Evolutionary conservation across 2,329 filamentous ascomycete genomes (phyloP), one percentile per base, ranked within the genome.

Genomic region (Calonectria pseudoturangicola): DNA sequence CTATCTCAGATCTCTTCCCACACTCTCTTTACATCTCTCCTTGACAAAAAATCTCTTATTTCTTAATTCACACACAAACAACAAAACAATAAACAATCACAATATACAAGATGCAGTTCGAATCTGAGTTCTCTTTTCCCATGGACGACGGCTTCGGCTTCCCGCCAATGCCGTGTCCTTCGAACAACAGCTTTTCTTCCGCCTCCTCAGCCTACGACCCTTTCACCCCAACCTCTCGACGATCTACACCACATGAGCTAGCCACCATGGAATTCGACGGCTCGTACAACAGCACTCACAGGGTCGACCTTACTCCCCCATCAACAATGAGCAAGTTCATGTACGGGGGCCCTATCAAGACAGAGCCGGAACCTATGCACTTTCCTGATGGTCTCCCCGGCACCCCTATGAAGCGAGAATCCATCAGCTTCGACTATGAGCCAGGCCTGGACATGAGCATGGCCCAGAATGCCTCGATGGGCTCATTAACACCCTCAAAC

Each of bases 151-250:
- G 79, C 82, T 85, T 84, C 78, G 83, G 78, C 76, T 76, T 84
- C 65, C 83, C 84, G 74, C 66, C 81, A 73, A 80, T 85, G 77
- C 79, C 83, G 45, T 84, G 82, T 70, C 80, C 83, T 18, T 83
- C 83, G 27, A 78, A 79, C 41, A 80, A 78, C 45, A 86, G 84
- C 80, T 86, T 85, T 75, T 86, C 85, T 8, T 84, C 84, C 10
- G 81, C 82, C 36, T 85, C 84, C 33, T 85, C 84, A 39, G 76
- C 79, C 65, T 87, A 86, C 82, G 86, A 86, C 48, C 82, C 85
- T 30, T 87, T 84, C 72, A 88, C 86, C 48, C 86, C 86, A 54
- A 84, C 82, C 36, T 87, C 87, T 69, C 82, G 85, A 79, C 84
- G 86, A 68, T 87, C 86, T 54, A 85, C 85, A 21, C 85, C 86